phyloP scores from a whole-genome alignment of 805 yeast species.

The Vanderwaltozyma tropicalis region DNA sequence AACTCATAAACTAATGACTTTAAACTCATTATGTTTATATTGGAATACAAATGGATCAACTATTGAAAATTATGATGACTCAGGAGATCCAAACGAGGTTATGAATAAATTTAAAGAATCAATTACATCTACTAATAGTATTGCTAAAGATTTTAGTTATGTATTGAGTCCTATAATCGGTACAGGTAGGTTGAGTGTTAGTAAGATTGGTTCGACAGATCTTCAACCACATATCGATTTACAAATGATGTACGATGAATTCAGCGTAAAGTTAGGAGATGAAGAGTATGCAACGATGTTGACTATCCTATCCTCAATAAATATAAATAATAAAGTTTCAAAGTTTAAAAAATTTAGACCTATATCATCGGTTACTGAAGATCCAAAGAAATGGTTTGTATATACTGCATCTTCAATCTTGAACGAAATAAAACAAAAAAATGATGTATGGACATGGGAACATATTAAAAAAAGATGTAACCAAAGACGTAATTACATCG shows the following conservation, averaged over 20 bases:
- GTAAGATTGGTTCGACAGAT: conserved; percentile 68
- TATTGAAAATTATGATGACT: conserved; percentile 21
- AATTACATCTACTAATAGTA: conserved; percentile 29
- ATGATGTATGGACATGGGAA: conserved; percentile 84
- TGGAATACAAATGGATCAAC: conserved; percentile 65
- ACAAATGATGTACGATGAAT: conserved; percentile 74
- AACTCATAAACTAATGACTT: conserved; percentile 66
- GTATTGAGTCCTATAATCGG: conserved; percentile 85
- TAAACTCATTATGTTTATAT: conserved; percentile 67
- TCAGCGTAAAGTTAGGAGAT: conserved; percentile 77
- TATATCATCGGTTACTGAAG: conserved; percentile 35
- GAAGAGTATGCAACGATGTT: conserved; percentile 75
- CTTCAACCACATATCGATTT: conserved; percentile 58
- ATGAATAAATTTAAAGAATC: conserved; percentile 32
- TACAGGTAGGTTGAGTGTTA: conserved; percentile 67
- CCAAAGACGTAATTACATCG: conserved; percentile 56
- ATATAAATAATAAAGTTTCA: conserved; percentile 65
- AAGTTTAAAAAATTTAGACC: conserved; percentile 71
- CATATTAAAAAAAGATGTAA: conserved; percentile 61
- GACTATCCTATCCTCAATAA: conserved; percentile 71
- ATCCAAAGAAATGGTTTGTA: conserved; percentile 71
- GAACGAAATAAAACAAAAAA: conserved; percentile 70
- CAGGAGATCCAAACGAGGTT: conserved; percentile 21
- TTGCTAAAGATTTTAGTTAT: conserved; percentile 37
- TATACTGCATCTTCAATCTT: conserved; percentile 72